These are phyloP conservation scores for Gastroboletus turbinatus DNA, from an alignment of 1,284 basidiomycete species.

Conservation along the genomic window DNA sequence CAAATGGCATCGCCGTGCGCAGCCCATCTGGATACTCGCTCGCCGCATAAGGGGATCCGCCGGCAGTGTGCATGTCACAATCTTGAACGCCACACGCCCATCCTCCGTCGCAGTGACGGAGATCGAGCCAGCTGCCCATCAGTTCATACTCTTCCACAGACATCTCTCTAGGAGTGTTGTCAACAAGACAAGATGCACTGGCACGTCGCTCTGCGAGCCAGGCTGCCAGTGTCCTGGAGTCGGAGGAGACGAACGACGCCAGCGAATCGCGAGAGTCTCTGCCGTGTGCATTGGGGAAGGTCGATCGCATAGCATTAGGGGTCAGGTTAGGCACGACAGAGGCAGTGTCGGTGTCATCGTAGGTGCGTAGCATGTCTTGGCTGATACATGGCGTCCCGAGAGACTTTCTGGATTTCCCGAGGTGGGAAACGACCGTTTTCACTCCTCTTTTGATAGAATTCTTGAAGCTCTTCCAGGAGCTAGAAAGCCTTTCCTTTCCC, in stretches of 20 bases:
- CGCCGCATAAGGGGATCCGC: conserved; percentile 22
- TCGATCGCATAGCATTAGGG: conserved; percentile 5
- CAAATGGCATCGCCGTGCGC: conserved; percentile 28
- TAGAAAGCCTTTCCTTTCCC: conserved; percentile 28
- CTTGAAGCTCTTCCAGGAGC: conserved; percentile 33
- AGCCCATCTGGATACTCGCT: conserved; percentile 14
- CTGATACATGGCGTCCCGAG: conserved; percentile 6
- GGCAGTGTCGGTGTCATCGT: conserved; percentile 6
- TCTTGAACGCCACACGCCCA: conserved; percentile 31
- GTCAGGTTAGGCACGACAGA: background rate
- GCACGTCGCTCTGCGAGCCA: conserved; percentile 41
- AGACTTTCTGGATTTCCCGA: conserved; percentile 18
- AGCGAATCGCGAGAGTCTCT: conserved; percentile 18
- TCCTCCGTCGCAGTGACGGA: conserved; percentile 17
- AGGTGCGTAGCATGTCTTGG: conserved; percentile 11
- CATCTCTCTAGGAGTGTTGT: conserved; percentile 31
- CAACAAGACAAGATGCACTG: conserved; percentile 20
- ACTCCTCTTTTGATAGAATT: conserved; percentile 24
- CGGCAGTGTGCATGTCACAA: conserved; percentile 30
- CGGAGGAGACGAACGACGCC: conserved; percentile 32
- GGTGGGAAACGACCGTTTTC: conserved; percentile 20
- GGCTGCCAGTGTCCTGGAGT: conserved; percentile 36
- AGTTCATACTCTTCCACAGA: conserved; percentile 48
- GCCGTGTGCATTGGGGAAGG: background rate
- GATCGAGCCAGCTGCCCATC: conserved; percentile 47